A percentile compares a stretch with the other conserved stretches of the same genome.
These are phyloP conservation scores for Plasmodium yoelii DNA, from an alignment of 169 alveolate genomes.

Conservation along the genomic window DNA sequence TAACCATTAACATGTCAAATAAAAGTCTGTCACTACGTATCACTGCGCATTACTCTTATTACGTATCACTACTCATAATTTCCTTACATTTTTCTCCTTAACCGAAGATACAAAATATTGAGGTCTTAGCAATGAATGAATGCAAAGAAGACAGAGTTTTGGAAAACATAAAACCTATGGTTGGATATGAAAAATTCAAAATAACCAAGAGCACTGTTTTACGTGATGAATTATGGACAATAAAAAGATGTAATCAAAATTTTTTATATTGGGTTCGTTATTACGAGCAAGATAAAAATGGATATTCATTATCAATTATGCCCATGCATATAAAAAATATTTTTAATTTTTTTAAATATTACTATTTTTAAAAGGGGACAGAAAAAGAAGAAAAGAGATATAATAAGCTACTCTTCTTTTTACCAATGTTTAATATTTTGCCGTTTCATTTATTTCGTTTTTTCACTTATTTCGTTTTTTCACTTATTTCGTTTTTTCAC, in stretches of 20 bases:
- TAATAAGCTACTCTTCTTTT: too few relatives aligned
- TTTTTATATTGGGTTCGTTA: constrained; percentile 78
- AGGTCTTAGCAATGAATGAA: constrained; percentile 78
- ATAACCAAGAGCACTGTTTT: constrained; percentile 50
- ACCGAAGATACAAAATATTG: constrained; percentile 83
- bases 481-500: too few relatives aligned
- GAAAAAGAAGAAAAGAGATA: neutral
- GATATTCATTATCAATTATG: constrained; percentile 80
- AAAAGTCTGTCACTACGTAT: neutral
- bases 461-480: too few relatives aligned
- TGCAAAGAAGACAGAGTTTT: constrained; percentile 82
- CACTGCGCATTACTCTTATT: too few relatives aligned
- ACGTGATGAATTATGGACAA: constrained; percentile 82
- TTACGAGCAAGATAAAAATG: constrained; percentile 85
- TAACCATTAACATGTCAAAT: neutral
- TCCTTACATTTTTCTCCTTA: neutral
- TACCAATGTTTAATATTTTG: too few relatives aligned
- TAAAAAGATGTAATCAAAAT: constrained; percentile 80
- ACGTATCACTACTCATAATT: too few relatives aligned
- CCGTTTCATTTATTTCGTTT: too few relatives aligned
- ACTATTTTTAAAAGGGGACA: constrained; percentile 61
- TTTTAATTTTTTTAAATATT: constrained; percentile 76
- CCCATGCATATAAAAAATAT: constrained; percentile 79
- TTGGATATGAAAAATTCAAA: constrained; percentile 41
- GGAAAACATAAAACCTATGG: constrained; percentile 50